These are phyloP conservation scores for Areca catechu DNA, from an alignment of 176 grass and related monocot species.

Conservation along the genomic window DNA sequence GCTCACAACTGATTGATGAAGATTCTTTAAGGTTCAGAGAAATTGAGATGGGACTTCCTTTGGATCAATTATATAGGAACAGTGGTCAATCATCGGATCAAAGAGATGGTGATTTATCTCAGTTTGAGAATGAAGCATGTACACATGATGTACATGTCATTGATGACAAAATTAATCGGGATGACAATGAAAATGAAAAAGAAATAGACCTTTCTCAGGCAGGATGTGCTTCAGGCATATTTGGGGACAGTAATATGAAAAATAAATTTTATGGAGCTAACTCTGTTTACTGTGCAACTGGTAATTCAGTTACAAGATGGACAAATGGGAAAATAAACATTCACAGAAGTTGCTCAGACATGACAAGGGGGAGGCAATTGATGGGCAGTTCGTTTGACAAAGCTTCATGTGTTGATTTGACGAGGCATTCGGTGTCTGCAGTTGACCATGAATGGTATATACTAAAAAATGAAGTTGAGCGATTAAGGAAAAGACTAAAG, in stretches of 20 bases:
- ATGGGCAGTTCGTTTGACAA: conserved; percentile 36
- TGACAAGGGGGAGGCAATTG: conserved; percentile 4
- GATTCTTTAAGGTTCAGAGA: conserved; percentile 17
- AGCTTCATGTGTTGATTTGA: conserved; percentile 25
- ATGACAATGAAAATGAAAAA: conserved; percentile 13
- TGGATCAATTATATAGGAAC: conserved; percentile 25
- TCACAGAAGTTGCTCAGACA: conserved; percentile 1
- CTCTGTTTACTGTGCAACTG: not conserved
- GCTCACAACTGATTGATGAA: not conserved
- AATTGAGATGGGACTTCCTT: conserved; percentile 17
- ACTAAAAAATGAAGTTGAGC: conserved; percentile 56
- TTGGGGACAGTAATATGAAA: conserved; percentile 10
- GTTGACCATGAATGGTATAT: conserved; percentile 30
- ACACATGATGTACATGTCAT: conserved; percentile 44
- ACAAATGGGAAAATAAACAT: too few relatives aligned
- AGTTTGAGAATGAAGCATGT: not conserved
- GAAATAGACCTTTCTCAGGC: conserved; percentile 13
- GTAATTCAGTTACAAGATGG: too few relatives aligned
- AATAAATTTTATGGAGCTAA: not conserved
- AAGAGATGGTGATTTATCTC: conserved; percentile 17
- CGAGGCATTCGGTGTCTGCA: conserved; percentile 28
- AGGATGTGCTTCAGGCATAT: not conserved
- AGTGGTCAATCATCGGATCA: conserved; percentile 17
- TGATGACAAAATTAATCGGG: conserved; percentile 35
- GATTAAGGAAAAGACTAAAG: conserved; percentile 57